Evolutionary conservation across 768 basidiomycete species (phyloP), one percentile per base, ranked within the genome.

Genomic region (Amanita inopinata): DNA sequence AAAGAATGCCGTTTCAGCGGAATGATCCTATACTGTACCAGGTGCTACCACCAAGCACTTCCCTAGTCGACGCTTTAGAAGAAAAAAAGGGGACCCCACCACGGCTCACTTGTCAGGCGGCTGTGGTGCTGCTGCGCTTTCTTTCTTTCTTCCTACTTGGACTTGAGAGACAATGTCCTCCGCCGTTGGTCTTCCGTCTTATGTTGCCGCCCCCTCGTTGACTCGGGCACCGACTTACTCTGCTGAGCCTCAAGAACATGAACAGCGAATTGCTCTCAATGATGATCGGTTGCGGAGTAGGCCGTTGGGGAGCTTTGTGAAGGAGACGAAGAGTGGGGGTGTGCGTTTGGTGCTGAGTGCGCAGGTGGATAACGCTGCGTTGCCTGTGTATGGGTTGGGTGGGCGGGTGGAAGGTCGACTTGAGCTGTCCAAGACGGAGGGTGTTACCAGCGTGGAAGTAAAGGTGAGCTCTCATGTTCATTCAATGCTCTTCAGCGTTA

Each of bases 351-450:
- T 69, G 17, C 57, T 85, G 33, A 57, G 48, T 12, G 70, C 66
- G 8, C 81, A 83, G 54, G 63, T n/a, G n/a, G n/a, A 70, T 30
- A 66, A 69, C 22, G 60, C 57, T 4, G 52, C 56, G 5, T 51
- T 79, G n/a, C 83, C 83, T 2, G 64, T 71, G 8, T 84, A 83
- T 54, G 75, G 75, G 2, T 50, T 59, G 24, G 70, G 66, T 5
- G 68, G 68, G 2, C 53, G 57, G 17, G 67, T 84, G 12, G 70
- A 74, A 50, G 83, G 83, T 3, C 57, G 54, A 1, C 61, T 85
- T 10, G 73, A 78, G 15, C 52, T 83, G 14, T 51, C 56, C 36
- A 82, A 76, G 58, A 60, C 65, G 1, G 77, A 78, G 9, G 67
- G 67, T 19, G 60, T 84, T 17, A 67, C 67, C 2, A 70, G 70